Base-by-base conservation (phyloP, 2,329 filamentous ascomycete genomes). In the Cytospora piceae region DNA sequence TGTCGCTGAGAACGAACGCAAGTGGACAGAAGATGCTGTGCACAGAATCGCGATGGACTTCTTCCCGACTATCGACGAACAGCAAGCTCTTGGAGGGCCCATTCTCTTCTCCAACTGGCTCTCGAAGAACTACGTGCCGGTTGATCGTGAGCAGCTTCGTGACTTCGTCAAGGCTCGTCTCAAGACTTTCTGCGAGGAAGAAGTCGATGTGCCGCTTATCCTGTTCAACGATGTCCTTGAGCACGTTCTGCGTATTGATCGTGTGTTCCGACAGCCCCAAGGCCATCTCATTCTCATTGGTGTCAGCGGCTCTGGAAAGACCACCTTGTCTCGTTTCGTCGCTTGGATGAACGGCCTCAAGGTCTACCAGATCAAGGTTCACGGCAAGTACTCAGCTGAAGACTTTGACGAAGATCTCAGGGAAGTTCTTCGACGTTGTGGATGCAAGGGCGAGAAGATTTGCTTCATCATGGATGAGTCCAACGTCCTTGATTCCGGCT, bases 391-490 rank as follows among this genome's bases (percentile, higher is more conserved):
- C 79, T 97, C 95, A 20, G 92, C 92, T 1, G 95, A 98, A 75
- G 95, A 99, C 79, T 99, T 99, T 74, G 95, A 99, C 74, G 96
- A 99, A 66, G 95, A 99, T 77, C 82, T 99, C 42, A 88, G 96
- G 70, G 94, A 94, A 74, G 95, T 99, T 11, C 87, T 99, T 51
- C 90, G 95, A 55, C 88, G 95, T 65, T 96, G 93, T 72, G 95
- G 95, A 69, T 98, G 94, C 82, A 97, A 97, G 82, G 95, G 95
- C 42, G 95, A 99, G 77, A 98, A 98, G 83, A 96, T 99, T 58
- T 99, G 96, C 80, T 99, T 99, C 83, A 97, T 99, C 81, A 98
- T 99, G 94, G 95, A 99, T 76, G 95, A 99, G 80, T 91, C 94
- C 12, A 99, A 99, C 73, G 95, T 99, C 42, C 85, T 99, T 32